Base-by-base conservation (phyloP, 176 grass and related monocot genomes). In the Carex scoparia region DNA sequence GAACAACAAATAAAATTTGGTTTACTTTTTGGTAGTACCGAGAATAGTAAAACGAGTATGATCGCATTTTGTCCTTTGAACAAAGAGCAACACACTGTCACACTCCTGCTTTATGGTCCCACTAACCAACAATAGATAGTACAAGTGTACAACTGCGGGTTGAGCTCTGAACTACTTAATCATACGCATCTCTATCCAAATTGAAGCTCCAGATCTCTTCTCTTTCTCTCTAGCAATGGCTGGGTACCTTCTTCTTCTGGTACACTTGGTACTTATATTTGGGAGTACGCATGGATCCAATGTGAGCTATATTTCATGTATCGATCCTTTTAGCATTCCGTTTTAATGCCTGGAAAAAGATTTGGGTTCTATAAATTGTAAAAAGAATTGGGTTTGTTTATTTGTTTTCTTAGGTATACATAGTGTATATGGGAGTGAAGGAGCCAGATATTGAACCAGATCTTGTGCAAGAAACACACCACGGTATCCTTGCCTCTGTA, bases 371-470 rank as follows among this genome's bases (percentile, higher is more conserved):
- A 71, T 69, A 0, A 42, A 56, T 10, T 56, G 19, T 10, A 56
- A 54, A 77, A 12, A 10, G 46, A 77, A 33, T 15, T 55, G 48
- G 10, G 49, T 86, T 69, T 1, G 76, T 66, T 13, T 10, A 8
- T 68, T 84, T 55, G 23, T 18, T 78, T 57, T 66, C 84, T 85
- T 86, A 98, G 93, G 96, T 98, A 77, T 88, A 95, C 61, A 95
- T 98, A 90, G 93, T 92, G 82, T 95, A 98, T 84, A 98, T 98
- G 96, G 93, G 96, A 83, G 96, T 94, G 77, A 86, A 78, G 68
- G 49, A 69, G 13, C 81, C 79, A 3, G 74, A 85, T 83, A 74
- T 85, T 38, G 74, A 68, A 74, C 86, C 93, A 65, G 87, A 66
- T 83, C 11, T 81, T 60, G 85, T 88, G 30, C 80, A 69, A 85